A percentile compares a stretch with the other conserved stretches of the same genome.
phyloP scores from a whole-genome alignment of 768 basidiomycete genomes.

The Candolleomyces efflorescens region DNA sequence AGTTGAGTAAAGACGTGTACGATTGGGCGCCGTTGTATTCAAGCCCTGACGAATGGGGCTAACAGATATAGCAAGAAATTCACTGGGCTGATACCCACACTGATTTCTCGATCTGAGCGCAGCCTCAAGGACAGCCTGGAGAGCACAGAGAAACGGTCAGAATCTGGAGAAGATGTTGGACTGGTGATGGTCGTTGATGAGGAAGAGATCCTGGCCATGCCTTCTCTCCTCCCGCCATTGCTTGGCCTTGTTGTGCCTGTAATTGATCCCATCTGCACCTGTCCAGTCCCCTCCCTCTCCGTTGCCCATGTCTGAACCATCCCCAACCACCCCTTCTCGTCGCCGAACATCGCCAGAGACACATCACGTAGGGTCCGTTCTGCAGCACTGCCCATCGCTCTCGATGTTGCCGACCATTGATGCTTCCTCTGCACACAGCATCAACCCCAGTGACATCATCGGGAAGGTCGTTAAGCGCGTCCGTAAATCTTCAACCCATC shows the following conservation, averaged over 20 bases:
- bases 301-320: conserved; percentile 5
- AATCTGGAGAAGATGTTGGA: not conserved
- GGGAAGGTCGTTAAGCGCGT: conserved; percentile 41
- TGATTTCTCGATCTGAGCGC: conserved; percentile 3
- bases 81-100: not conserved
- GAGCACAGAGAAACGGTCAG: not conserved
- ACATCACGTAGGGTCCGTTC: conserved; percentile 23
- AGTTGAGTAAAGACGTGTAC: not conserved
- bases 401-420: not conserved
- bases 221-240: not conserved
- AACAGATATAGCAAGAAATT: conserved; percentile 1
- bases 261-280: not conserved
- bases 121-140: not conserved
- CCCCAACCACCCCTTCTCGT: conserved; percentile 9
- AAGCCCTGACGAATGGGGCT: conserved; percentile 7
- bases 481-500: conserved; percentile 39
- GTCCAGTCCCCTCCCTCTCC: not conserved
- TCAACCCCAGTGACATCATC: conserved; percentile 36
- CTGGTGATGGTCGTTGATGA: not conserved
- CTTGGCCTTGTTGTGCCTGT: conserved; percentile 9
- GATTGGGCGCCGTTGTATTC: not conserved
- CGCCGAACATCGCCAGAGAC: not conserved
- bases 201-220: not conserved
- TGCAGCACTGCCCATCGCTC: not conserved
- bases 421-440: conserved; percentile 18